These are phyloP conservation scores for Argentina anserina DNA, from an alignment of 306 rosid genomes.

Conservation along the genomic window DNA sequence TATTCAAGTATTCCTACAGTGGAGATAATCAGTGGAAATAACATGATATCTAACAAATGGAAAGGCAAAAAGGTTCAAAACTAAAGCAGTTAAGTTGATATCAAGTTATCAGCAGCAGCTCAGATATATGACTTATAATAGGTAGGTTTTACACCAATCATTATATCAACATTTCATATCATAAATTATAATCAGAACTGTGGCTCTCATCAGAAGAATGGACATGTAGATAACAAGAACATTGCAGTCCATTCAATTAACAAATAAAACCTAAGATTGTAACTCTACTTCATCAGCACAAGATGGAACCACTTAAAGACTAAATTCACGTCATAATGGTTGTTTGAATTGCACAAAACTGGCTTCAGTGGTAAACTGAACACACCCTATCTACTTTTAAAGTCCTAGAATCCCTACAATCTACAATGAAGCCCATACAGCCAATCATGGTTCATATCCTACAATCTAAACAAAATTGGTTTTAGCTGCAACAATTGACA, in stretches of 20 bases:
- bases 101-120: background rate
- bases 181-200: background rate
- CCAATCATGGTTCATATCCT: background rate
- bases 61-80: background rate
- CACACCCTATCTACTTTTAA: background rate
- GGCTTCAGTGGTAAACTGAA: background rate
- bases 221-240: background rate
- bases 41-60: background rate
- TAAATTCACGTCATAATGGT: background rate
- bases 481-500: slow-evolving; percentile 25
- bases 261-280: background rate
- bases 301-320: background rate
- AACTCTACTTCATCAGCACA: background rate
- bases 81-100: background rate
- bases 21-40: background rate
- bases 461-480: background rate
- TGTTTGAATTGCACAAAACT: background rate
- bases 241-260: background rate
- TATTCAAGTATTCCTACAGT: background rate
- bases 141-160: background rate
- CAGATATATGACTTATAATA: background rate
- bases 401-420: background rate
- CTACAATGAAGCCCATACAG: background rate
- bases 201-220: background rate
- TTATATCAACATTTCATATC: background rate